phyloP scores from a whole-genome alignment of 164 flowering plant genomes.

The Macadamia integrifolia region DNA sequence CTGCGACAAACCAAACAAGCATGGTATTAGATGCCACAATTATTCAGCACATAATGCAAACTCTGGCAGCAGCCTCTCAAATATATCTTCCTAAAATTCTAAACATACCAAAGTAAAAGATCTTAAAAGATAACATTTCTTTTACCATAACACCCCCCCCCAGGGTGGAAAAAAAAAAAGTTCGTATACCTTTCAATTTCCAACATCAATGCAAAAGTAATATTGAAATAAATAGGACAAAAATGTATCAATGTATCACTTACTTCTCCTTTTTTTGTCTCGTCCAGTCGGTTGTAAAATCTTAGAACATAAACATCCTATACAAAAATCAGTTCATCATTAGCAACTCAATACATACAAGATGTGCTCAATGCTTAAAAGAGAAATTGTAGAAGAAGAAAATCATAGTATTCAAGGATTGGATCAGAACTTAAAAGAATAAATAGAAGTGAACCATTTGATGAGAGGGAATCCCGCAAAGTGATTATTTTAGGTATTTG shows the following conservation, averaged over 20 bases:
- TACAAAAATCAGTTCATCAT: conserved; percentile 2
- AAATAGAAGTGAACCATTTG: too few relatives aligned
- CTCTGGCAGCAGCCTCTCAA: too few relatives aligned
- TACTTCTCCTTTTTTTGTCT: conserved; percentile 89
- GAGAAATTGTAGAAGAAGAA: not conserved
- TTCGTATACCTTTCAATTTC: not conserved
- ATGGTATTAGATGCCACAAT: too few relatives aligned
- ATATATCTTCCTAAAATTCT: too few relatives aligned
- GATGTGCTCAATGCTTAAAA: conserved; percentile 3
- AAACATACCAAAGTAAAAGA: too few relatives aligned
- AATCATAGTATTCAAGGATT: not conserved
- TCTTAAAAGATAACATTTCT: too few relatives aligned
- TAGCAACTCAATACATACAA: conserved; percentile 4
- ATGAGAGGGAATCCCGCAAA: too few relatives aligned
- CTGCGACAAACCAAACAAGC: too few relatives aligned
- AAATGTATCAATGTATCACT: conserved; percentile 16
- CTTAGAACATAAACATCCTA: conserved; percentile 82
- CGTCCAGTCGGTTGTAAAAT: conserved; percentile 80
- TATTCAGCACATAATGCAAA: too few relatives aligned
- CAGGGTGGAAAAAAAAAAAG: too few relatives aligned
- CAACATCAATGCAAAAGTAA: not conserved
- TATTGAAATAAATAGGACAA: not conserved
- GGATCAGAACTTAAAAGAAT: not conserved
- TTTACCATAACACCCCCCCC: too few relatives aligned
- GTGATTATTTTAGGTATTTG: too few relatives aligned